Evolutionary conservation across 2,329 filamentous ascomycete genomes (phyloP).

Genomic region (Exophiala sp.): DNA sequence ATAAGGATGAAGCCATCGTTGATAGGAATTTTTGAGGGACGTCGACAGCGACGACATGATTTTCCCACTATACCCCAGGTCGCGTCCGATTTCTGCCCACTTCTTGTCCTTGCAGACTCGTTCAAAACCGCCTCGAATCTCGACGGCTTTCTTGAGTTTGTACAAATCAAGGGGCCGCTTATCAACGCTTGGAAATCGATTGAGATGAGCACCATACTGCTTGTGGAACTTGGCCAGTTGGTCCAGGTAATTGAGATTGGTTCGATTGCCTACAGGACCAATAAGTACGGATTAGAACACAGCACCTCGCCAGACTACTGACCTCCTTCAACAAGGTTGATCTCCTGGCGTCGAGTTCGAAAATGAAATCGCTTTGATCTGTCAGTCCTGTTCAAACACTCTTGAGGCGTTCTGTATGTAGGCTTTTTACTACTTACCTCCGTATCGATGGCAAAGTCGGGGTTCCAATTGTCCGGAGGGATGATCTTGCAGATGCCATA

Average conservation of each 20-base stretch:
- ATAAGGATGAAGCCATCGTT: constrained; percentile 93
- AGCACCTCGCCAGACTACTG: constrained; percentile 38
- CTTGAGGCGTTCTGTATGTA: neutral
- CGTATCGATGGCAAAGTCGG: constrained; percentile 91
- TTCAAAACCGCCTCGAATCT: constrained; percentile 88
- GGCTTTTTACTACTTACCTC: constrained; percentile 58
- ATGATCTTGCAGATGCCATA: constrained; percentile 96
- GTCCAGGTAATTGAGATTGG: constrained; percentile 93
- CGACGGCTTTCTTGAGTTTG: constrained; percentile 92
- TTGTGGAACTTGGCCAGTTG: constrained; percentile 94
- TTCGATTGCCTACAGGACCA: constrained; percentile 67
- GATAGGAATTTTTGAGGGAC: constrained; percentile 95
- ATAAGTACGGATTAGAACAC: constrained; percentile 10
- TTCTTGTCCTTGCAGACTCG: constrained; percentile 96
- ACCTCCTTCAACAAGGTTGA: constrained; percentile 98
- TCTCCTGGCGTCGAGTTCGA: constrained; percentile 86
- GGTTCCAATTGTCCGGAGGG: constrained; percentile 88
- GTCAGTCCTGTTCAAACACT: constrained; percentile 1
- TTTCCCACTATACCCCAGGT: constrained; percentile 95
- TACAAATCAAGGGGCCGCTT: constrained; percentile 95
- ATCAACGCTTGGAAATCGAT: constrained; percentile 91
- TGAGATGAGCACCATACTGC: constrained; percentile 88
- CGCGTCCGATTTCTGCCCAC: constrained; percentile 96
- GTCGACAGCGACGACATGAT: constrained; percentile 99
- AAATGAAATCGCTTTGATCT: constrained; percentile 80